These are phyloP conservation scores for Steccherinum ochraceum DNA, from an alignment of 768 basidiomycete genomes.

Conservation along the genomic window DNA sequence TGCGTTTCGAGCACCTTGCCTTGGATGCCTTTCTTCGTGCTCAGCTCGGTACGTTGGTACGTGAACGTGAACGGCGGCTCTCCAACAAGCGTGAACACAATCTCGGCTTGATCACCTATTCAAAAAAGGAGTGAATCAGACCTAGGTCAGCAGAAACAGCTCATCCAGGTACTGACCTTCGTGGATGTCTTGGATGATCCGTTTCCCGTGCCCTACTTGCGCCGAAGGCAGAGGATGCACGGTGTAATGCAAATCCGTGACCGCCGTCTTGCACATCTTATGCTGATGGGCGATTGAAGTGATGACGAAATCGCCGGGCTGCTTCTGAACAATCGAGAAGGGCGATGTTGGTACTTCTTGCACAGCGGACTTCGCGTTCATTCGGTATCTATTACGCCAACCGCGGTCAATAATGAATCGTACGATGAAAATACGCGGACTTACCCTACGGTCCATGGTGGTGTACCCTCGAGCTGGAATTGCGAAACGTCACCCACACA, in stretches of 20 bases:
- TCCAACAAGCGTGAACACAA: slow-evolving; percentile 83
- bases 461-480: slow-evolving; percentile 90
- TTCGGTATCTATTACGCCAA: slow-evolving; percentile 53
- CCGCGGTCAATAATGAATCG: background rate
- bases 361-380: slow-evolving; percentile 67
- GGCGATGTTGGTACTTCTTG: slow-evolving; percentile 76
- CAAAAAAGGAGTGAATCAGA: slow-evolving; percentile 1
- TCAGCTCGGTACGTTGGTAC: slow-evolving; percentile 78
- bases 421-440: slow-evolving; percentile 16
- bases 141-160: background rate
- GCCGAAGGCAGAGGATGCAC: slow-evolving; percentile 87
- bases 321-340: slow-evolving; percentile 80
- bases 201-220: slow-evolving; percentile 80
- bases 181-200: slow-evolving; percentile 78
- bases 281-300: slow-evolving; percentile 89
- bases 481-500: slow-evolving; percentile 89
- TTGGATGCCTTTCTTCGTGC: slow-evolving; percentile 59
- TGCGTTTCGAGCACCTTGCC: slow-evolving; percentile 88
- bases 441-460: slow-evolving; percentile 87
- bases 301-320: slow-evolving; percentile 79
- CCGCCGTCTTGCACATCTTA: slow-evolving; percentile 81
- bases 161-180: too few relatives aligned
- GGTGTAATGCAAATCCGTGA: slow-evolving; percentile 65
- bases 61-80: slow-evolving; percentile 96
- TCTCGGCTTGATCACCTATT: slow-evolving; percentile 87